Evolutionary conservation across 768 basidiomycete species (phyloP).

Genomic region (Lactarius vividus): DNA sequence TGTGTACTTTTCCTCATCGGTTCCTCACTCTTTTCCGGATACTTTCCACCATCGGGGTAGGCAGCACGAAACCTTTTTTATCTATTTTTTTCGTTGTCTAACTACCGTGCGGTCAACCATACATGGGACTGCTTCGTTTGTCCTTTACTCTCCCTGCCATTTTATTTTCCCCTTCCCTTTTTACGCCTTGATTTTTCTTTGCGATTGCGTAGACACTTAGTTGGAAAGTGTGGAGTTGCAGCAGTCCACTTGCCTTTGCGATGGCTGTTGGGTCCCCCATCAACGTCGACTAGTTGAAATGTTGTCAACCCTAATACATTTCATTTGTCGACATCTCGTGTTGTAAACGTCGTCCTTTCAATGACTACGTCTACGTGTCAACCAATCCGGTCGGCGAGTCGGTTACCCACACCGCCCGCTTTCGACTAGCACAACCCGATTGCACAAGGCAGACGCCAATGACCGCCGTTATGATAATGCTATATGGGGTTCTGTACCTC

Average conservation of each 20-base stretch:
- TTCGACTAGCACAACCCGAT: background rate
- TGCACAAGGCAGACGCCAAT: background rate
- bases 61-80: slow-evolving; percentile 14
- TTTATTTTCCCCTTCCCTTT: background rate
- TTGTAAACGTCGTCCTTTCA: background rate
- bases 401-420: background rate
- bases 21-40: background rate
- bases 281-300: slow-evolving; percentile 19
- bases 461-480: background rate
- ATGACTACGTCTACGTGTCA: background rate
- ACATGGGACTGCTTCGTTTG: slow-evolving; percentile 10
- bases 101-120: slow-evolving; percentile 10
- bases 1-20: slow-evolving; percentile 4
- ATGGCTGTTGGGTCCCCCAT: background rate
- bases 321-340: slow-evolving; percentile 5
- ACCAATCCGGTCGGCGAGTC: background rate
- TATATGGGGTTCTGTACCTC: background rate
- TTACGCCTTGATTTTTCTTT: slow-evolving; percentile 21
- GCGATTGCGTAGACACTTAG: slow-evolving; percentile 20
- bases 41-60: slow-evolving; percentile 6
- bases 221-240: slow-evolving; percentile 2
- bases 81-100: slow-evolving; percentile 24
- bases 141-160: slow-evolving; percentile 2
- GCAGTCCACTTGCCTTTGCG: slow-evolving; percentile 6
- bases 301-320: slow-evolving; percentile 18